phyloP scores from a whole-genome alignment of 169 alveolate genomes.

The Haemoproteus tartakovskyi region DNA sequence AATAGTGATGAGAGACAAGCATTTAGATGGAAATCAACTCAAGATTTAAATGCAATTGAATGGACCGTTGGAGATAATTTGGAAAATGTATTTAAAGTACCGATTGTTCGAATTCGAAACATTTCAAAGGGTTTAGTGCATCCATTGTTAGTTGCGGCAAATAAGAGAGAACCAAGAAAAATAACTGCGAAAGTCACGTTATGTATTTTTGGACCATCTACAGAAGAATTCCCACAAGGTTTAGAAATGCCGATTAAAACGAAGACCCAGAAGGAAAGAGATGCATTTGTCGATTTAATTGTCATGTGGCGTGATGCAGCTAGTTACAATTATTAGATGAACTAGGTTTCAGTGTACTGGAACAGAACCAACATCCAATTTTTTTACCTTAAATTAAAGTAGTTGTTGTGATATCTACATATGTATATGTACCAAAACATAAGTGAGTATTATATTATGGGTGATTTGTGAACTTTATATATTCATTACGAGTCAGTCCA shows the following conservation, averaged over 20 bases:
- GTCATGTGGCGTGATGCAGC: constrained; percentile 93
- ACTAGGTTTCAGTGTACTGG: not conserved
- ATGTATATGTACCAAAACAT: no score
- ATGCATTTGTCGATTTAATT: constrained; percentile 82
- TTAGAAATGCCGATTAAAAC: constrained; percentile 84
- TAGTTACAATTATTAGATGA: constrained; percentile 79
- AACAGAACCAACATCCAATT: not conserved
- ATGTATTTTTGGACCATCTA: constrained; percentile 86
- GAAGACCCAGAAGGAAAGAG: constrained; percentile 87
- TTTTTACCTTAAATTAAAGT: no score
- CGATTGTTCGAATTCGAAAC: constrained; percentile 85
- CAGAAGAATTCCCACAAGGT: constrained; percentile 90
- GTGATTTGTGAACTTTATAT: no score
- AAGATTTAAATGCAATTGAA: constrained; percentile 83
- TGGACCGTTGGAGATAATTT: constrained; percentile 85
- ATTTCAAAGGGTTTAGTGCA: constrained; percentile 87
- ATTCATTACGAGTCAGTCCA: no score
- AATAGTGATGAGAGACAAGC: constrained; percentile 73
- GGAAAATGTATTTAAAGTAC: constrained; percentile 80
- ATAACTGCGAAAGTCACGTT: constrained; percentile 81
- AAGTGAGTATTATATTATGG: no score
- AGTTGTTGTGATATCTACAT: no score
- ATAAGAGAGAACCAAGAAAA: constrained; percentile 85
- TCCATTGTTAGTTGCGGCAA: constrained; percentile 82
- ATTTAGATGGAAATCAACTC: constrained; percentile 81